phyloP scores from a whole-genome alignment of 805 yeast genomes.

The Wickerhamomyces subpelliculosus region DNA sequence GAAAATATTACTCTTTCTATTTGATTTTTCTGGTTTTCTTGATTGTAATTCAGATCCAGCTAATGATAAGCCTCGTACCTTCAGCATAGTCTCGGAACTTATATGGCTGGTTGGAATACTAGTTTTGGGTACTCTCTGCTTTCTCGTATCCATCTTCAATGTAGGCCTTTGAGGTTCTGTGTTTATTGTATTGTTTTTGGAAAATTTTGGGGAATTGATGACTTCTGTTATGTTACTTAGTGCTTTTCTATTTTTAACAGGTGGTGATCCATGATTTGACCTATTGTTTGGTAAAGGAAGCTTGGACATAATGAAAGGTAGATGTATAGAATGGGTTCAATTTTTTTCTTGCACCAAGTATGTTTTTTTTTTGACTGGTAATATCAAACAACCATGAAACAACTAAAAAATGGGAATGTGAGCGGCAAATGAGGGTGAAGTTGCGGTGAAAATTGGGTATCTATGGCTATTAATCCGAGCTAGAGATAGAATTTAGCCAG shows the following conservation, averaged over 20 bases:
- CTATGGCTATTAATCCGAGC: too few relatives aligned
- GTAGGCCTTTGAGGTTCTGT: background rate
- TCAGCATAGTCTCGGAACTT: background rate
- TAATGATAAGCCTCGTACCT: background rate
- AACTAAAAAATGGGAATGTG: too few relatives aligned
- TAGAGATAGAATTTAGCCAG: too few relatives aligned
- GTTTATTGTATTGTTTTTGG: background rate
- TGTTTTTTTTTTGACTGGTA: too few relatives aligned
- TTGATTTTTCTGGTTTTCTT: background rate
- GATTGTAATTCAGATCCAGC: constrained; percentile 1
- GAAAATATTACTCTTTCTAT: background rate
- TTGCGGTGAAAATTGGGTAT: too few relatives aligned
- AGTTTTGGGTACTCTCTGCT: background rate
- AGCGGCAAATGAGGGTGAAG: too few relatives aligned
- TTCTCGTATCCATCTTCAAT: background rate
- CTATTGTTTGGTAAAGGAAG: constrained; percentile 8
- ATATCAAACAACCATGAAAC: too few relatives aligned
- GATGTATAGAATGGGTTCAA: too few relatives aligned
- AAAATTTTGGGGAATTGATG: constrained; percentile 13
- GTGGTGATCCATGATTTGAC: constrained; percentile 12
- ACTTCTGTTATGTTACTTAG: constrained; percentile 12
- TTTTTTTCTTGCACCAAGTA: too few relatives aligned
- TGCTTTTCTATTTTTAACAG: constrained; percentile 17
- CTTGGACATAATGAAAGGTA: constrained; percentile 5
- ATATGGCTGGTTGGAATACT: constrained; percentile 1